Evolutionary conservation across 306 rosid species (phyloP), one percentile per base, ranked within the genome.

Genomic region (Corylus heterophylla): DNA sequence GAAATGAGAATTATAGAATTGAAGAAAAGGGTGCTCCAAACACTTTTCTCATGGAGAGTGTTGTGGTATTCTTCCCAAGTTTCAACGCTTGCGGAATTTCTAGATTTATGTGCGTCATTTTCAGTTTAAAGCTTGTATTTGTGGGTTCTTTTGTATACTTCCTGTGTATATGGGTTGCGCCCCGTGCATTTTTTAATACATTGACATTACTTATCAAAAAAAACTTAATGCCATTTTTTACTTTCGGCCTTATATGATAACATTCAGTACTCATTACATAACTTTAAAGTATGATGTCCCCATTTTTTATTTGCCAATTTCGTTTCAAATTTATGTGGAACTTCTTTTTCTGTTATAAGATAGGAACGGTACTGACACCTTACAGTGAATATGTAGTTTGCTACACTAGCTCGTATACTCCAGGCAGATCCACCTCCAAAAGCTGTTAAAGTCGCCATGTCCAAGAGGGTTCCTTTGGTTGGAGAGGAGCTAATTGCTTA

Each of bases 341-440:
- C 29, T 2, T 39, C 44, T 78, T 17, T 48, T 6, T 44, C 37
- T 80, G 77, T 78, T 20, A 37, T 68, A 16, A 37, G 7, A 49
- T 68, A 80, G 56, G 64, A 69, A n/a, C 52, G 29, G 20, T 39
- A 39, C 64, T 80, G 72, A 59, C 56, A 54, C 61, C 62, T 73
- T 82, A 49, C 58, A 68, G 49, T 79, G 59, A 59, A 78, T 78
- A 44, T 81, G 85, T 80, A 94, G 99, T 95, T 88, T 86, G 97
- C 89, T 76, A 90, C 98, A 3, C 89, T 93, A 88, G 99, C 98
- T 81, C 99, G 93, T 70, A 91, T 93, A 89, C 99, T 95, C 81
- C 99, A 95, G 80, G 94, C 97, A 64, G 98, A 91, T 81, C 99
- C 98, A 11, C 97, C 99, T 79, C 99, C 99, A 76, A 95, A 95